Evolutionary conservation across 352 stramenopile genomes (phyloP), one percentile per base, ranked within the genome.

Genomic region (Phytophthora quininea): DNA sequence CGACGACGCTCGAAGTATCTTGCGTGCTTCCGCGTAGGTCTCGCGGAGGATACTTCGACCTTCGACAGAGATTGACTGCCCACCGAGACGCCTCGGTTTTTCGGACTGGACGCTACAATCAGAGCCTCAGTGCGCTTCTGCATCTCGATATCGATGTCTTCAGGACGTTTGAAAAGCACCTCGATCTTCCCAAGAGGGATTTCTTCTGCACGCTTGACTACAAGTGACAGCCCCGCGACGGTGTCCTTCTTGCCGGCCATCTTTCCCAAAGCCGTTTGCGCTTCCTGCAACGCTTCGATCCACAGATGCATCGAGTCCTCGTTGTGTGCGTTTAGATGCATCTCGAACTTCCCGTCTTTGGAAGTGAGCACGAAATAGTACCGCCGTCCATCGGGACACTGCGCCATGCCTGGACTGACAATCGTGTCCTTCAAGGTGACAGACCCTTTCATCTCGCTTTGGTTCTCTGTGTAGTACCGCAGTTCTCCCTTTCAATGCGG

Each of bases 301-400:
- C 89, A 96, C 30, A 83, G 71, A 33, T 93, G 87, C 89, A 96
- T 96, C n/a, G 82, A 84, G 30, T 76, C 79, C 42, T 96, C 87
- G 35, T 87, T 93, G 40, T 88, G 77, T 12, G 89, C 89, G 29
- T 90, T 94, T 58, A 96, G 55, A 49, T 96, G 88, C 75, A 96
- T 90, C 61, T 96, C 87, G 43, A 92, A 92, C 54, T 88, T 93
- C 52, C 83, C 79, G 51, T 92, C 86, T 49, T 86, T 90, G 35
- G 85, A 90, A 12, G 84, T 92, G 30, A 96, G 66, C 24, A 96
- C 84, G 60, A 96, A 96, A 61, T 96, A 96, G 64, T 91, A 90
- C 38, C 87, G 85, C 12, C 86, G 83, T 24, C 87, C 87, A 49
- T 96, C 89, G 6, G 86, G 82, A 43, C 82, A 91, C 52, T 92